These are phyloP conservation scores for Trichoderma sp. DNA, from an alignment of 2,329 filamentous ascomycete genomes.

Conservation along the genomic window DNA sequence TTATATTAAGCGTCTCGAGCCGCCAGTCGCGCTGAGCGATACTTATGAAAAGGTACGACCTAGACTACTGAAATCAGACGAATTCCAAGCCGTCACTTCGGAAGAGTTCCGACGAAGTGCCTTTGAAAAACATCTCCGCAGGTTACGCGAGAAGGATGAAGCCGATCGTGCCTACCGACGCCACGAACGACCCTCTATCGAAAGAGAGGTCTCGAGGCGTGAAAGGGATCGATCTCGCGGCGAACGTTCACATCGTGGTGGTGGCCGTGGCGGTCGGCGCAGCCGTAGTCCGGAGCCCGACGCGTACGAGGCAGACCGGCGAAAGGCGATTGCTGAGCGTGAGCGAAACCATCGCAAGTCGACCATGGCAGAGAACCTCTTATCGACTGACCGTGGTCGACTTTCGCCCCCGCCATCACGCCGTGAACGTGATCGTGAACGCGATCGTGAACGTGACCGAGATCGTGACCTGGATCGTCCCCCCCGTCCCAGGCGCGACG, in stretches of 20 bases:
- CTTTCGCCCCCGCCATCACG: constrained; percentile 42
- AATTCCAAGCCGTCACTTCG: constrained; percentile 77
- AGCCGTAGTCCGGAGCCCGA: constrained; percentile 91
- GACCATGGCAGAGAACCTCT: constrained; percentile 62
- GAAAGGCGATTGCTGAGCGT: constrained; percentile 88
- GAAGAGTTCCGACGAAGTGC: constrained; percentile 80
- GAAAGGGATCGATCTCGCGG: constrained; percentile 57
- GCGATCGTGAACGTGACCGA: constrained; percentile 42
- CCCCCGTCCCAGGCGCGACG: constrained; percentile 56
- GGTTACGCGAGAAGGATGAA: constrained; percentile 87
- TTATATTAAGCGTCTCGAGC: constrained; percentile 85
- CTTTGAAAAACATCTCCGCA: constrained; percentile 88
- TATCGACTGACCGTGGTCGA: constrained; percentile 51
- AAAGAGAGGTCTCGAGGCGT: constrained; percentile 57
- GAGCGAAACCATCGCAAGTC: constrained; percentile 90
- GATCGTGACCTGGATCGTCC: constrained; percentile 50
- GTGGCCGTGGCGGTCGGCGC: constrained; percentile 56
- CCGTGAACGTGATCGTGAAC: constrained; percentile 43
- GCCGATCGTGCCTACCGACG: constrained; percentile 62
- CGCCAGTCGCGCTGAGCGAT: constrained; percentile 72
- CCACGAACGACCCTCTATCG: constrained; percentile 53
- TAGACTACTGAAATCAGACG: constrained; percentile 74
- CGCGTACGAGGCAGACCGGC: constrained; percentile 90
- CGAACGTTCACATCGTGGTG: constrained; percentile 62
- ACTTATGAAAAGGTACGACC: constrained; percentile 85